Base-by-base conservation (phyloP, 2,329 filamentous ascomycete genomes). In the Sporothrix mexicana region DNA sequence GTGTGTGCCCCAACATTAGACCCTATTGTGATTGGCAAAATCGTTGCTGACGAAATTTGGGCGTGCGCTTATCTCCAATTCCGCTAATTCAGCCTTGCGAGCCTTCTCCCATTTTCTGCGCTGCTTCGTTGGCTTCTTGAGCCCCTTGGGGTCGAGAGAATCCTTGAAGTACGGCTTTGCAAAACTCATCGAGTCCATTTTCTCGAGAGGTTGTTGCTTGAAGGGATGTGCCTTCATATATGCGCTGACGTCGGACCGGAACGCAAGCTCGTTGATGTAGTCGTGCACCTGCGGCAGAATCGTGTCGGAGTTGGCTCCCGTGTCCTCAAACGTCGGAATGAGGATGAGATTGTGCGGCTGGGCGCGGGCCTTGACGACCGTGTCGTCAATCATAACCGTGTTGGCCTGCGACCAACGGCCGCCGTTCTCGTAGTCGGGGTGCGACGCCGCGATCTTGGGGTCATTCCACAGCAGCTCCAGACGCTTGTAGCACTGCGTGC, bases 381-480 rank as follows among this genome's bases (percentile, higher is more conserved):
- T 93, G 82, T 98, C 96, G 77, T 99, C 96, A 53, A 98, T 90
- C 36, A 99, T 85, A 7, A 98, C 87, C 0, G 96, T 98, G 80
- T 98, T 97, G 69, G 86, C 86, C 82, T 97, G 94, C 77, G 90
- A 87, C 92, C 94, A 98, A 70, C 72, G 72, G 69, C 69, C 74
- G 15, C 67, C 73, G 5, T 20, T 53, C 7, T 25, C 15, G 13
- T 78, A 79, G 47, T 78, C 79, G n/a, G 83, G 87, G 80, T 87
- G 85, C 47, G 83, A 82, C 8, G 74, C 78, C 73, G 79, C 80
- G 25, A 90, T 80, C 3, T 72, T 66, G 0, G 80, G 79, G 75
- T 89, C 82, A 13, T 77, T 78, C 96, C 96, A 99, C 0, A 98
- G 82, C 68, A 82, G 84, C 0, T 88, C 85, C 2, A 99, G 86